Evolutionary conservation across 176 grass and related monocot species (phyloP).

Genomic region (Poa pratensis): DNA sequence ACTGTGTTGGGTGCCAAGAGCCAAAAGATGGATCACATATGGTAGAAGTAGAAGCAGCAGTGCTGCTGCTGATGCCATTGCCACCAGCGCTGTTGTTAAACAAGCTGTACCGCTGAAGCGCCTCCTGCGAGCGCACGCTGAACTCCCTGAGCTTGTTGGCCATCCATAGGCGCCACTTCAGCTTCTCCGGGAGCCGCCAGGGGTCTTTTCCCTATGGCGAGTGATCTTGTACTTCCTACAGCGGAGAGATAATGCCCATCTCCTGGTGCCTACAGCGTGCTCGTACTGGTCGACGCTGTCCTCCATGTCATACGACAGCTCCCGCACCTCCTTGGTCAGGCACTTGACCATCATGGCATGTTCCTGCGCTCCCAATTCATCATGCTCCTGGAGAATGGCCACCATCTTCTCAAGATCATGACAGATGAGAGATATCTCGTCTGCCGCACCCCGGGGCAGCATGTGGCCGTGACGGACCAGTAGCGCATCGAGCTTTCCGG

Average conservation of each 20-base stretch:
- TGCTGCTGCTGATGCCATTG: not conserved
- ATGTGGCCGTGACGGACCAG: not conserved
- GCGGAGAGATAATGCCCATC: not conserved
- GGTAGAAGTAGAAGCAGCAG: not conserved
- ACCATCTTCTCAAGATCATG: constrained; percentile 11
- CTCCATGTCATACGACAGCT: constrained; percentile 39
- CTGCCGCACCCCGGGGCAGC: not conserved
- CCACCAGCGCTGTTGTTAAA: not conserved
- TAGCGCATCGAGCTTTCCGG: not conserved
- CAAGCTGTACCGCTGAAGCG: constrained; percentile 15
- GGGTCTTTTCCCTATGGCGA: not conserved
- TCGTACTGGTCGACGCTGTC: constrained; percentile 26
- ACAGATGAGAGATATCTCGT: constrained; percentile 33
- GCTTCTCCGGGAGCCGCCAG: not conserved
- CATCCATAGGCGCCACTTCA: constrained; percentile 39
- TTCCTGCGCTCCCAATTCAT: not conserved
- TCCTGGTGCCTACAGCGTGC: not conserved
- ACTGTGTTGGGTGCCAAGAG: not conserved
- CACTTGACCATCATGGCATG: not conserved
- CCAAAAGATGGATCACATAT: not conserved
- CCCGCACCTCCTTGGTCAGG: constrained; percentile 41
- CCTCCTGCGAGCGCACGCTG: constrained; percentile 28
- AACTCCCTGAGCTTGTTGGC: constrained; percentile 47
- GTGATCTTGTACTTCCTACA: not conserved
- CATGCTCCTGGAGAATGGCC: not conserved